These are phyloP conservation scores for Zoysia matrella DNA, from an alignment of 202 grass and related monocot species.

Conservation along the genomic window DNA sequence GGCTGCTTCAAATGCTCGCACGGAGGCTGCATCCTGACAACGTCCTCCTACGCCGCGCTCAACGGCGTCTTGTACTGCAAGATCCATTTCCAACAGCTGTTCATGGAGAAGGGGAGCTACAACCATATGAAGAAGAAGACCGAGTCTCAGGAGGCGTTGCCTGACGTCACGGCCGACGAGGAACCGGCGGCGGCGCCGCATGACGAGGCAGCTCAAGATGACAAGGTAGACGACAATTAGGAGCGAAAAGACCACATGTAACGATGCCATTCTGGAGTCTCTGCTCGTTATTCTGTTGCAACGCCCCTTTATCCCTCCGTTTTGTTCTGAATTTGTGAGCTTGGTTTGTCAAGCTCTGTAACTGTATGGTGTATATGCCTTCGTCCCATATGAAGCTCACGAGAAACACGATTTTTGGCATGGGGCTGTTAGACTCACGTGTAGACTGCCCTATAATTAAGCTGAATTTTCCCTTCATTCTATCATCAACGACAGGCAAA, in stretches of 20 bases:
- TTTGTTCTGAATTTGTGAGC: neutral
- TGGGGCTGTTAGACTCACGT: neutral
- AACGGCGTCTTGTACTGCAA: conserved; percentile 68
- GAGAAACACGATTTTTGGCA: conserved; percentile 38
- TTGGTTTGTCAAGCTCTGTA: conserved; percentile 30
- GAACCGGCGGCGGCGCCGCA: conserved; percentile 15
- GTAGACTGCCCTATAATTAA: too few relatives aligned
- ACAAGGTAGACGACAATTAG: conserved; percentile 53
- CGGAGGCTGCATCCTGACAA: conserved; percentile 82
- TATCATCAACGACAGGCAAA: too few relatives aligned
- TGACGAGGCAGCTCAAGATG: conserved; percentile 45
- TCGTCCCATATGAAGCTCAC: conserved; percentile 35
- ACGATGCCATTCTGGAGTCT: neutral
- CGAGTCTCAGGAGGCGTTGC: conserved; percentile 50
- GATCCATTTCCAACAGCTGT: conserved; percentile 89
- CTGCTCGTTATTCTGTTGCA: conserved; percentile 13
- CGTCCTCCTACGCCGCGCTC: conserved; percentile 17
- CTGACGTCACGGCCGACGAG: conserved; percentile 46
- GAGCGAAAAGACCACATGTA: neutral
- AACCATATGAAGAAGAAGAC: conserved; percentile 82
- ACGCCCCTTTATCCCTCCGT: conserved; percentile 4
- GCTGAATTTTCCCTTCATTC: too few relatives aligned
- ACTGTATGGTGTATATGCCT: conserved; percentile 32
- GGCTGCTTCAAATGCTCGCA: conserved; percentile 94
- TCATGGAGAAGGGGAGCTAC: conserved; percentile 99